Evolutionary conservation across 768 basidiomycete genomes (phyloP).

Genomic region (Tricholomella constricta): DNA sequence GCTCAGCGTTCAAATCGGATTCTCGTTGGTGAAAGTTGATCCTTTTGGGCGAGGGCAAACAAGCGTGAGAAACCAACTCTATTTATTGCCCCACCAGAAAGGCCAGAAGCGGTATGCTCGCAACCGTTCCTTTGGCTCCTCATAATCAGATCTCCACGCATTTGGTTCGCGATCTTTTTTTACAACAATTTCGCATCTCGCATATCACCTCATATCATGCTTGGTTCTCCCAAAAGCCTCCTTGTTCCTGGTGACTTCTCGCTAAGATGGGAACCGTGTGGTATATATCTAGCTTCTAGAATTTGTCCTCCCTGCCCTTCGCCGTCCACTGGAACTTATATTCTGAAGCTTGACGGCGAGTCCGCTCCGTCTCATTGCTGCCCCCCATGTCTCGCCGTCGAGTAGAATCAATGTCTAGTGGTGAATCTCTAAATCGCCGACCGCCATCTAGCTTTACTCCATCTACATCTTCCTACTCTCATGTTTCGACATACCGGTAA

Average conservation of each 20-base stretch:
- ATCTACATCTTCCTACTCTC: slow-evolving; percentile 35
- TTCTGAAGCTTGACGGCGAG: neutral
- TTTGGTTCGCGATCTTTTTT: slow-evolving; percentile 4
- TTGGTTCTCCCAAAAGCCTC: slow-evolving; percentile 13
- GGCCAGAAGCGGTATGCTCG: neutral
- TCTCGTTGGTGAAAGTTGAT: neutral
- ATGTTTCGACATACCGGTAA: slow-evolving; percentile 54
- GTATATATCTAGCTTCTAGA: slow-evolving; percentile 14
- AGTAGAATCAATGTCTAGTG: slow-evolving; percentile 27
- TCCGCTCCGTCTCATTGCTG: neutral
- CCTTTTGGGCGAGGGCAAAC: too few species aligned
- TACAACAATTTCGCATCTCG: slow-evolving; percentile 4
- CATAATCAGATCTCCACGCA: slow-evolving; percentile 1
- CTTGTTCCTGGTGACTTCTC: slow-evolving; percentile 19
- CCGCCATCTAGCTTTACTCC: slow-evolving; percentile 38
- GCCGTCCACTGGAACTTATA: neutral
- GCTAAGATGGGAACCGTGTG: slow-evolving; percentile 11
- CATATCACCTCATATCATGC: slow-evolving; percentile 9
- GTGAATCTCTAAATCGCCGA: slow-evolving; percentile 17
- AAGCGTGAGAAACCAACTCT: slow-evolving; percentile 8
- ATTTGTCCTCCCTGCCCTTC: neutral
- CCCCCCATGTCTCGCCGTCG: slow-evolving; percentile 29
- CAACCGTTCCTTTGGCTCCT: slow-evolving; percentile 4
- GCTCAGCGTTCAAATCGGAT: too few species aligned
- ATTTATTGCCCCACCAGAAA: slow-evolving; percentile 4